Conservation (phyloP, 768 basidiomycete genomes). For the Kwoniella dendrophila region DNA sequence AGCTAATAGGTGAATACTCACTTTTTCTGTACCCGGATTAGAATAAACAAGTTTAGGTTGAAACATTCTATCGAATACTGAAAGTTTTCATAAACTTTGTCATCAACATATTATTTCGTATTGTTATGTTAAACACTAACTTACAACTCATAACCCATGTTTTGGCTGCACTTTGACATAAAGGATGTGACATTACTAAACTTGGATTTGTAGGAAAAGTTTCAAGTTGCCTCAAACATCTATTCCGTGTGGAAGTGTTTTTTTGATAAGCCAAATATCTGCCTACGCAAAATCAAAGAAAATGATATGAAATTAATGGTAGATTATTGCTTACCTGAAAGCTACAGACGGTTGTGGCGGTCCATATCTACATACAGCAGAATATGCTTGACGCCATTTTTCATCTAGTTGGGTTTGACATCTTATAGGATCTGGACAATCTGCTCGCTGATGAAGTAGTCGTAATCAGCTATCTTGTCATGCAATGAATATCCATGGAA, state of each 20-base stretch:
- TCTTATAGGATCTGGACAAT: conserved; percentile 75
- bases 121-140: conserved; percentile 41
- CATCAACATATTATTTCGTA: background rate
- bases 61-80: conserved; percentile 53
- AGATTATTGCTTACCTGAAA: conserved; percentile 31
- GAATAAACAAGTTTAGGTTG: conserved; percentile 35
- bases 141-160: conserved; percentile 81
- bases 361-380: conserved; percentile 82
- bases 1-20: conserved; percentile 13
- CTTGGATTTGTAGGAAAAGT: conserved; percentile 76
- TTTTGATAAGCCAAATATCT: conserved; percentile 54
- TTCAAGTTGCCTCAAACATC: conserved; percentile 86
- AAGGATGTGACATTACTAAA: conserved; percentile 77
- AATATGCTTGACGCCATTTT: conserved; percentile 88
- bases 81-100: background rate
- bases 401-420: conserved; percentile 88
- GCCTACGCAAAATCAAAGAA: background rate
- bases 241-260: conserved; percentile 69
- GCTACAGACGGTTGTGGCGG: conserved; percentile 47
- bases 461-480: background rate
- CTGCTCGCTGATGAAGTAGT: conserved; percentile 76
- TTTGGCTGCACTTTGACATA: conserved; percentile 86
- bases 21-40: conserved; percentile 47
- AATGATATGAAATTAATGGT: too few relatives aligned
- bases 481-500: background rate